Evolutionary conservation across 257 asterid species (phyloP).

Genomic region (Ehretia macrophylla): DNA sequence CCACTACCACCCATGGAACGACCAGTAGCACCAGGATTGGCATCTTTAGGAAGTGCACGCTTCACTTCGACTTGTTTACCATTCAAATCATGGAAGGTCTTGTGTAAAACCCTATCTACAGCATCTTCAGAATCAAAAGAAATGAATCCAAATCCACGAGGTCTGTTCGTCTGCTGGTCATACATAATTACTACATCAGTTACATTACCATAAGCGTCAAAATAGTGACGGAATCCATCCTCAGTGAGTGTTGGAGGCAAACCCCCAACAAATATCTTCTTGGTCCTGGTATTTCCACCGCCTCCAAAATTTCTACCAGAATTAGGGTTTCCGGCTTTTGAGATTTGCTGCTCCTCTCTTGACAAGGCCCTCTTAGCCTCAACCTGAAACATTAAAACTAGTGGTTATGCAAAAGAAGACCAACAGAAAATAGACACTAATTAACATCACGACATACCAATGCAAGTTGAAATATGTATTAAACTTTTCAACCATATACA

Average conservation of each 20-base stretch:
- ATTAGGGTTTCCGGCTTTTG: slow-evolving; percentile 59
- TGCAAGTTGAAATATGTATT: too few species aligned
- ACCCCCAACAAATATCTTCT: slow-evolving; percentile 92
- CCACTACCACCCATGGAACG: slow-evolving; percentile 62
- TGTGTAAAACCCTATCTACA: slow-evolving; percentile 89
- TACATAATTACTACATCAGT: slow-evolving; percentile 86
- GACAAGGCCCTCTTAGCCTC: slow-evolving; percentile 94
- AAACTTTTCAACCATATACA: too few species aligned
- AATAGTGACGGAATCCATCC: slow-evolving; percentile 77
- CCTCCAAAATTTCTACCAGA: slow-evolving; percentile 57
- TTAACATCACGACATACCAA: too few species aligned
- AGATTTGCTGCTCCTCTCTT: slow-evolving; percentile 84
- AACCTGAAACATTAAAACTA: slow-evolving; percentile 36
- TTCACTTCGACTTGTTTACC: slow-evolving; percentile 95
- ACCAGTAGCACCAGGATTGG: slow-evolving; percentile 69
- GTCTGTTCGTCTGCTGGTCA: slow-evolving; percentile 96
- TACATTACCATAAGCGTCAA: slow-evolving; percentile 69
- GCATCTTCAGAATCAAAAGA: slow-evolving; percentile 92
- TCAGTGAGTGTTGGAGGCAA: slow-evolving; percentile 71
- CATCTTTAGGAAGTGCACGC: slow-evolving; percentile 89
- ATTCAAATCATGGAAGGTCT: slow-evolving; percentile 72
- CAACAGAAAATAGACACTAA: too few species aligned
- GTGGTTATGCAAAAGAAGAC: too few species aligned
- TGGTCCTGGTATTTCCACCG: slow-evolving; percentile 63
- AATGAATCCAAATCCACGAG: slow-evolving; percentile 91